Evolutionary conservation across 1,284 basidiomycete genomes (phyloP).

Genomic region (Puccinia coronata): DNA sequence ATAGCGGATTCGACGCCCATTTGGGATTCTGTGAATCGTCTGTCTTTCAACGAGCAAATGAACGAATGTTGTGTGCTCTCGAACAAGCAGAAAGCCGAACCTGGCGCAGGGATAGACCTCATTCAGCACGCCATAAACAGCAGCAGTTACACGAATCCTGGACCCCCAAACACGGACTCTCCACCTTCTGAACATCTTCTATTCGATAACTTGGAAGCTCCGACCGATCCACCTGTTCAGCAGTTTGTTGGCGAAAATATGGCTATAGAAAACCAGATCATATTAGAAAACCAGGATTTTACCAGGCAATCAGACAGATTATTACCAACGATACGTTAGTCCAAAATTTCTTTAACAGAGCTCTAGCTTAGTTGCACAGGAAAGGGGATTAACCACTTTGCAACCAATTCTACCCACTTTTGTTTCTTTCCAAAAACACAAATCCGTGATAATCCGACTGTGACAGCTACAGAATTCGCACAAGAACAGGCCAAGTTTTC

Average conservation of each 20-base stretch:
- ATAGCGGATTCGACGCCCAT: background rate
- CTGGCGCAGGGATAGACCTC: background rate
- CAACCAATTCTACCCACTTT: background rate
- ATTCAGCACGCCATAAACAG: background rate
- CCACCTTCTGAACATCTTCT: background rate
- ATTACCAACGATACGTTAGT: conserved; percentile 12
- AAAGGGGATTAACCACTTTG: background rate
- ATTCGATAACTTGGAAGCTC: conserved; percentile 1
- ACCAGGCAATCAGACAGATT: background rate
- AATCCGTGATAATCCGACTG: background rate
- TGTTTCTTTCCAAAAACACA: background rate
- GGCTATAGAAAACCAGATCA: conserved; percentile 13
- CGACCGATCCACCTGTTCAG: background rate
- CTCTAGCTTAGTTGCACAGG: background rate
- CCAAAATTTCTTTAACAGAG: background rate
- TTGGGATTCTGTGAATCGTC: conserved; percentile 17
- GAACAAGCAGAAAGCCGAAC: background rate
- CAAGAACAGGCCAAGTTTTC: background rate
- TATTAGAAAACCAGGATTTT: background rate
- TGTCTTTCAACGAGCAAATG: background rate
- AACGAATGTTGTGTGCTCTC: background rate
- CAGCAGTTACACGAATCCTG: background rate
- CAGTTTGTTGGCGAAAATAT: background rate
- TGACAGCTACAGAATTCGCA: background rate
- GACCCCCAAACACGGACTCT: conserved; percentile 10